Percentiles rank a stretch among this genome's conserved stretches.
phyloP scores from a whole-genome alignment of 768 basidiomycete genomes.

The Lactifluus echinatus region DNA sequence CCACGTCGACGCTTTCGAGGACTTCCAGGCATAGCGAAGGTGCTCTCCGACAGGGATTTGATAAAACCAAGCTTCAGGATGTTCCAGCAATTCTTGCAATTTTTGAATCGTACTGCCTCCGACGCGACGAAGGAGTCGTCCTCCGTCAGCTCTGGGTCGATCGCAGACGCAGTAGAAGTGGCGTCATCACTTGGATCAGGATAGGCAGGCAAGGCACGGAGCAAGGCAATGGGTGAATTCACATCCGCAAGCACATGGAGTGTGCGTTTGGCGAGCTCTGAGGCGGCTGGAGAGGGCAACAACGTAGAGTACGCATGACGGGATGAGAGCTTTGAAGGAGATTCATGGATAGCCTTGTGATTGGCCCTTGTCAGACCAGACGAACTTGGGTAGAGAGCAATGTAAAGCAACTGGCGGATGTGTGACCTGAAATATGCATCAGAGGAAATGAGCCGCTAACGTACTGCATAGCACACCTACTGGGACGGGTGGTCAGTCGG shows the following conservation, averaged over 20 bases:
- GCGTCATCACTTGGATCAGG: constrained; percentile 6
- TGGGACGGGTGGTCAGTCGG: constrained; percentile 46
- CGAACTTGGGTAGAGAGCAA: constrained; percentile 19
- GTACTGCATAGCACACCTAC: constrained; percentile 33
- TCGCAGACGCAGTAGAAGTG: background rate
- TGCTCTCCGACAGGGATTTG: background rate
- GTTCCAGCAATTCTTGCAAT: constrained; percentile 22
- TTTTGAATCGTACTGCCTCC: constrained; percentile 17
- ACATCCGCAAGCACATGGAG: constrained; percentile 17
- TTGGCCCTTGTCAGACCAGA: background rate
- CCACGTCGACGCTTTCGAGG: constrained; percentile 24
- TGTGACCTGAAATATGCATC: constrained; percentile 7
- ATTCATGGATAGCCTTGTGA: constrained; percentile 9
- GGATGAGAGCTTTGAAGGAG: constrained; percentile 18
- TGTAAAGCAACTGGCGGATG: constrained; percentile 20
- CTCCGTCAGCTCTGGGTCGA: constrained; percentile 3
- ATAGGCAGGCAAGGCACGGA: constrained; percentile 20
- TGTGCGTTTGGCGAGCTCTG: constrained; percentile 14
- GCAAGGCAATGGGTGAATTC: constrained; percentile 15
- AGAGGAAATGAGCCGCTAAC: background rate
- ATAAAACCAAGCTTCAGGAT: constrained; percentile 19
- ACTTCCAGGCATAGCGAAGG: constrained; percentile 5
- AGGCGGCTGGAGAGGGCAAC: constrained; percentile 8
- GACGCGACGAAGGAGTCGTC: constrained; percentile 16
- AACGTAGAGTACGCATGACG: constrained; percentile 16